Percentiles rank a stretch among this genome's conserved stretches.
These are phyloP conservation scores for Isatis lusitanica DNA, from an alignment of 441 rosid genomes.

Conservation along the genomic window DNA sequence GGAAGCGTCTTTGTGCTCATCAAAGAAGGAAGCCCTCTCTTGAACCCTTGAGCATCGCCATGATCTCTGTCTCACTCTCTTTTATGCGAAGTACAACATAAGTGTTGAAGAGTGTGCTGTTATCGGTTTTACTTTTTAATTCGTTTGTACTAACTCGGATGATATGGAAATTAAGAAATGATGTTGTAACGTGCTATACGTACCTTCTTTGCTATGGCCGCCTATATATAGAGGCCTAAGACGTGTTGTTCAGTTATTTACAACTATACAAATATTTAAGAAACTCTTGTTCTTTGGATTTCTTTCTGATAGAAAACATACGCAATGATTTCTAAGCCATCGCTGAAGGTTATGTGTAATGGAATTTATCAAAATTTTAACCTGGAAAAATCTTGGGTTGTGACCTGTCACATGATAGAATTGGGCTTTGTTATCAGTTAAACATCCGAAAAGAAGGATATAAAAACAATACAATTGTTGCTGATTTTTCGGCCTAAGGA, in stretches of 20 bases:
- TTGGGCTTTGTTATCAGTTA: no score
- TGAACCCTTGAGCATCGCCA: conserved; percentile 42
- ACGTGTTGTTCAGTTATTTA: neutral
- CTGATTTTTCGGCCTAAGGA: no score
- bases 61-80: no score
- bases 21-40: conserved; percentile 82
- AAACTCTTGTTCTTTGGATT: neutral
- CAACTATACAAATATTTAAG: neutral
- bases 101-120: neutral
- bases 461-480: neutral
- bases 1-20: conserved; percentile 87
- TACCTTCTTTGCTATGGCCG: neutral
- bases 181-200: neutral
- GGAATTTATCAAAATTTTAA: neutral
- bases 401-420: no score
- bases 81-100: neutral
- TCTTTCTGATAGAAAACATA: neutral
- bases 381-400: neutral
- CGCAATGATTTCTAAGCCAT: neutral
- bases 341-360: neutral
- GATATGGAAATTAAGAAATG: neutral
- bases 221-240: neutral
- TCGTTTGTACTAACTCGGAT: conserved; percentile 3
- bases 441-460: neutral
- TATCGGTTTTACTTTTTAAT: neutral